A percentile compares a stretch with the other conserved stretches of the same genome.
phyloP scores from a whole-genome alignment of 169 alveolate genomes.

The Eimeria zaria region DNA sequence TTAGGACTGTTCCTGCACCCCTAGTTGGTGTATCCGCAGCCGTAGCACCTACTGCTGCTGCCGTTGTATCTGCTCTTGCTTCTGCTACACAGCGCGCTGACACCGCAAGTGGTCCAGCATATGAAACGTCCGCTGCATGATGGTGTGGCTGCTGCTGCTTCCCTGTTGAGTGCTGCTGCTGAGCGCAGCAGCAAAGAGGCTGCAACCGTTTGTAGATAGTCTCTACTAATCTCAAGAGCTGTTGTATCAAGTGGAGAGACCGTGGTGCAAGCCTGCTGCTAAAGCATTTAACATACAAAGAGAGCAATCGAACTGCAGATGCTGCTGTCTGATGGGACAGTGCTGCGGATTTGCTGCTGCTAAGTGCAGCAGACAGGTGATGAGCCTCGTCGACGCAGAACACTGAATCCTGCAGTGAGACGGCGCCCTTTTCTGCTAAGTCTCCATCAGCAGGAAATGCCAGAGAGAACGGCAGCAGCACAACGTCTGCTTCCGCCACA shows the following conservation, averaged over 20 bases:
- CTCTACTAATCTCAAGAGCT: slow-evolving; percentile 35
- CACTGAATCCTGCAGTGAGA: slow-evolving; percentile 12
- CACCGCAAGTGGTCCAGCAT: background rate
- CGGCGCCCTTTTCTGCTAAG: background rate
- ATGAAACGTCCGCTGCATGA: background rate
- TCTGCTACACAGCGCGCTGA: background rate
- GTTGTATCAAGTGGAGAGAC: slow-evolving; percentile 34
- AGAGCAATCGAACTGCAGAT: background rate
- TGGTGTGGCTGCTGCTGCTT: slow-evolving; percentile 42
- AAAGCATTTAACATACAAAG: background rate
- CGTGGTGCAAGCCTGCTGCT: slow-evolving; percentile 36
- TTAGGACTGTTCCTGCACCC: background rate
- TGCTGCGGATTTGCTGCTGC: slow-evolving; percentile 42
- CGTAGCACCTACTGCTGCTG: background rate
- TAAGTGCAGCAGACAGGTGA: slow-evolving; percentile 61
- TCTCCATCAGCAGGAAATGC: slow-evolving; percentile 45
- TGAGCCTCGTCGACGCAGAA: slow-evolving; percentile 80
- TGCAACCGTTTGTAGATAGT: background rate
- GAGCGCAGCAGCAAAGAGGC: slow-evolving; percentile 50
- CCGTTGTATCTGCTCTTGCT: background rate
- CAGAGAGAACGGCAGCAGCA: slow-evolving; percentile 64
- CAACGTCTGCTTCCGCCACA: slow-evolving; percentile 41
- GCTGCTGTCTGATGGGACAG: slow-evolving; percentile 19
- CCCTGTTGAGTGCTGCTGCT: slow-evolving; percentile 9
- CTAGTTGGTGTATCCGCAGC: background rate